Base-by-base conservation (phyloP, 257 asterid genomes). In the Solanum ossicruentum region DNA sequence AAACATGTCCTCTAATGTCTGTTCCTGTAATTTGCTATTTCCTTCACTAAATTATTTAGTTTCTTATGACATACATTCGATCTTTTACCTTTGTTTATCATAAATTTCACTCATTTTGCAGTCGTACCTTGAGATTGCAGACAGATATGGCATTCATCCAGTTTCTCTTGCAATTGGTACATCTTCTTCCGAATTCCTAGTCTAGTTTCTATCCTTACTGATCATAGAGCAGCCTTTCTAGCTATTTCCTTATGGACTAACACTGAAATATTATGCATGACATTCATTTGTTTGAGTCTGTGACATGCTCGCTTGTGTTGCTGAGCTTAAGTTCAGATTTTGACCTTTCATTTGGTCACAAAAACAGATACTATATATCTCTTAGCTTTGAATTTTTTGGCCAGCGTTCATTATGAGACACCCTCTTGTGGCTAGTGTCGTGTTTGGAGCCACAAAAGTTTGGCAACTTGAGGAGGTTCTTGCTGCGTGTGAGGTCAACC, bases 131-230 rank as follows among this genome's bases (percentile, higher is more conserved):
- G 89, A 91, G 85, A 91, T 93, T 80, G 94, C 96, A 9, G 67
- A 84, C 85, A 87, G 86, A 83, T 91, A 89, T 85, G 91, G 91
- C 39, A 47, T 96, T 82, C 96, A 90, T 84, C 99, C 98, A 13
- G 94, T 94, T 86, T 92, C 98, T 80, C 91, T 96, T 56, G 94
- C 98, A 69, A 90, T 94, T 89, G 98, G 98, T 96, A 90, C 80
- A 20, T 60, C 17, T 32, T 61, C 77, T 28, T 52, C 49, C 0
- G 10, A 78, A 26, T 0, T 52, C 26, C 47, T 15, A 16, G 26
- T 51, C 47, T 26, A 77, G 47, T 77, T 51, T 12, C 23, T 15
- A 8, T 15, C 17, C 60, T 10, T 77, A 15, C 0, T 77, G 43
- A 77, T 10, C 47, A 26, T 26, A 51, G 82, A 77, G 26, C 0